A percentile compares a stretch with the other conserved stretches of the same genome.
These are phyloP conservation scores for Pichia sp. DNA, from an alignment of 1,139 yeast species.

Conservation along the genomic window DNA sequence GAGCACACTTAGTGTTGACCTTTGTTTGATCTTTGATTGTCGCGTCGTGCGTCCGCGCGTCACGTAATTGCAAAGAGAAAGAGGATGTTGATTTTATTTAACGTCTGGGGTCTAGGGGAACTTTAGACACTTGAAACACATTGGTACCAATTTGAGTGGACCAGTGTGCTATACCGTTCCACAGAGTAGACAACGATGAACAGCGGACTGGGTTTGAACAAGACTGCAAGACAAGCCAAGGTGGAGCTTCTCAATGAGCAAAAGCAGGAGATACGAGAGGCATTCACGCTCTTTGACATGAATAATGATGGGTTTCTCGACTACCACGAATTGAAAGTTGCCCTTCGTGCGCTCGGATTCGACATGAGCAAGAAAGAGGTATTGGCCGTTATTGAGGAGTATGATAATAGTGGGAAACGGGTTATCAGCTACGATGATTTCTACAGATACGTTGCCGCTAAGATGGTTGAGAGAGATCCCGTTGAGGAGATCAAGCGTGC, in stretches of 20 bases:
- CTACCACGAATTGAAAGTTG: constrained; percentile 87
- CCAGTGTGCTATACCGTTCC: no score
- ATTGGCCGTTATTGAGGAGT: constrained; percentile 70
- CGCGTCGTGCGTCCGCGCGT: no score
- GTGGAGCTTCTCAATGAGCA: constrained; percentile 80
- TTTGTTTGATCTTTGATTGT: no score
- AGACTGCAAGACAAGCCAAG: constrained; percentile 32
- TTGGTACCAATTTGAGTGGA: no score
- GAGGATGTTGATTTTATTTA: no score
- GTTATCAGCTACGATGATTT: constrained; percentile 77
- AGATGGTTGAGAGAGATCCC: constrained; percentile 81
- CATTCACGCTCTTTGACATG: constrained; percentile 88
- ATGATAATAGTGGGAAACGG: constrained; percentile 58
- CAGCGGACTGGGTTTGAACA: constrained; percentile 20
- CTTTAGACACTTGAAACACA: no score
- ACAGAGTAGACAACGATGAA: background rate
- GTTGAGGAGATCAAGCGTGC: constrained; percentile 89
- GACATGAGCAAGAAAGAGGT: constrained; percentile 78
- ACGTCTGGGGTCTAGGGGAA: no score
- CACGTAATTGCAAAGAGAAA: no score
- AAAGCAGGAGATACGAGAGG: constrained; percentile 88
- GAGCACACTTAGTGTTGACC: no score
- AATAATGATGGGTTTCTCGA: constrained; percentile 86
- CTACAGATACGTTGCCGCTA: constrained; percentile 69
- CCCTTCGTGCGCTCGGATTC: constrained; percentile 90